Evolutionary conservation across 225 moss, liverwort and hornwort genomes (phyloP), one percentile per base, ranked within the genome.

Genomic region (Lunularia cruciata): DNA sequence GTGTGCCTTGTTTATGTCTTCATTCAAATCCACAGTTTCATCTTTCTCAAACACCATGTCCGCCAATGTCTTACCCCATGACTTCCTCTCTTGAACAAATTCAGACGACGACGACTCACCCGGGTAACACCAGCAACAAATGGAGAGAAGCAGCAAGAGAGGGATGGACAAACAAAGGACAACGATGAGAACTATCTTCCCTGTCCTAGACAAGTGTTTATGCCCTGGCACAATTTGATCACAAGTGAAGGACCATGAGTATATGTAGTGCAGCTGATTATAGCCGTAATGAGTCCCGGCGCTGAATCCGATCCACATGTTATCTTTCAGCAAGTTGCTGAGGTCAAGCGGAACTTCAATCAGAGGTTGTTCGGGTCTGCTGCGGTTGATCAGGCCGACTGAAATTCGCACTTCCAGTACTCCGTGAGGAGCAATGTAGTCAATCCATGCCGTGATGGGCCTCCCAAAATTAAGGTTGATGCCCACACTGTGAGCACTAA

Each of bases 291-390:
- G 40, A 14, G 69, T 69, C 27, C 38, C 69, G 55, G 69, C 69
- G 22, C 55, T 56, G 69, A 69, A 57, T 14, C 69, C 69, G 8
- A 69, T 42, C 69, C 69, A 69, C 69, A 69, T 69, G 39, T 69
- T 42, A 8, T 57, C 43, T n/a, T 57, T 16, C 54, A 43, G 16
- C 3, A 69, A 37, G 16, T 55, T 38, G 22, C 28, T 27, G 1
- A 57, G 30, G 0, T 54, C 36, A 20, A 69, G 39, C 0, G 69
- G 69, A 20, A 69, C 3, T 5, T 23, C 38, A 7, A 69, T 55
- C 28, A 69, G 7, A 26, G 55, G 56, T 46, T 57, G 38, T 12
- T 26, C 39, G 12, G 69, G 69, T 39, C 39, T 69, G 38, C 55
- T 26, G 18, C 20, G 25, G 27, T 42, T 69, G 18, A 49, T 49